Evolutionary conservation across 768 basidiomycete species (phyloP), one percentile per base, ranked within the genome.

Genomic region (Lactarius sp.): DNA sequence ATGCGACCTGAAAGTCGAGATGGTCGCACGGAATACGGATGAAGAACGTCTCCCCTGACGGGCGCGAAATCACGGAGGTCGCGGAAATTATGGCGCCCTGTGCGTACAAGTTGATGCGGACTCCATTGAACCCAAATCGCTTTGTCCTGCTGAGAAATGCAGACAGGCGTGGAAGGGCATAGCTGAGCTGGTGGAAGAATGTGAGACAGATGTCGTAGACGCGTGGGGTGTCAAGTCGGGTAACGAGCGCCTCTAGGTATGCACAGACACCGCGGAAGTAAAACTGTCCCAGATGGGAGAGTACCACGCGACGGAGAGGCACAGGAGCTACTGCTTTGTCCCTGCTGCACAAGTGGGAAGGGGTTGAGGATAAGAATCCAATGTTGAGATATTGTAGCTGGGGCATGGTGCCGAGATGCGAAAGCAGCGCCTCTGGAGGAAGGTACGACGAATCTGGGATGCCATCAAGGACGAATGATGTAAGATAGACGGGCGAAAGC

Each of bases 1-100:
- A 37, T 10, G 57, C 57, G 3, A 59, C 49, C 22, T 59, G 57
- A 41, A 39, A 59, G 36, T 59, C 57, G 14, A 59, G 36, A 41
- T 14, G 49, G 16, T 4, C 1, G 36, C 57, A 59, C 34, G 36
- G 49, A 39, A 59, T 14, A 16, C 47, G 36, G n/a, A 59, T 9
- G 56, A 41, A 33, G 2, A 49, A 14, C n/a, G 18, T 22, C 0
- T 49, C 46, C 22, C 12, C 10, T 22, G 47, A 18, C 2, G 57
- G 39, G 8, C 14, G 34, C 3, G 49, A 39, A 37, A 41, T 3
- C 14, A 14, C 14, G 7, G 47, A 36, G 5, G 7, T 27, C 1
- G 46, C 57, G 14, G 34, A 49, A 13, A 59, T 36, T 20, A 14
- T 16, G 57, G 37, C 34, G 9, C 47, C 47, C 9, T 18, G 10